A percentile compares a stretch with the other conserved stretches of the same genome.
phyloP scores from a whole-genome alignment of 306 rosid species.

The Trichosanthes cucumerina region DNA sequence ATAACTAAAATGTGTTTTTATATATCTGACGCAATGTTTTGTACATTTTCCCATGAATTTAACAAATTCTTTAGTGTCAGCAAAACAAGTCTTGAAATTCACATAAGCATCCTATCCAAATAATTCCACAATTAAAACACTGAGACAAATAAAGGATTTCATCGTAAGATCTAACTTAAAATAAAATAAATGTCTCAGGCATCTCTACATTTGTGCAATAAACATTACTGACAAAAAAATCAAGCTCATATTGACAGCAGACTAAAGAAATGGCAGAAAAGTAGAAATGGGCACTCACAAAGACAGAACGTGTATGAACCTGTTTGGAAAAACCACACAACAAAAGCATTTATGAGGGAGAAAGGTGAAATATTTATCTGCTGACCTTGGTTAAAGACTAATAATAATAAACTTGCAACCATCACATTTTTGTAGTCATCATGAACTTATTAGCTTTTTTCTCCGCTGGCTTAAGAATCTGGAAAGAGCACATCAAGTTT shows the following conservation, averaged over 20 bases:
- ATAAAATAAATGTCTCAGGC: not conserved
- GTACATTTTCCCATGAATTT: not conserved
- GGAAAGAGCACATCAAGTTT: slow-evolving; percentile 85
- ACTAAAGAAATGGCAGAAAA: not conserved
- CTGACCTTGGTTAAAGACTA: slow-evolving; percentile 36
- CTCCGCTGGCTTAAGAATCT: slow-evolving; percentile 90
- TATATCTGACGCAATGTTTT: not conserved
- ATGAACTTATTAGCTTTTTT: slow-evolving; percentile 39
- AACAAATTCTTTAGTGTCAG: not conserved
- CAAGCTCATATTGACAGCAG: not conserved
- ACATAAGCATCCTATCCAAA: not conserved
- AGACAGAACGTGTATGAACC: not conserved
- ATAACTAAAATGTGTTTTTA: not conserved
- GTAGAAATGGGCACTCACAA: not conserved
- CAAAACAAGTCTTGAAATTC: not conserved
- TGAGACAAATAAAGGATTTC: not conserved
- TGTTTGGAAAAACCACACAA: not conserved
- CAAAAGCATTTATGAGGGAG: not conserved
- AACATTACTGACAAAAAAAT: not conserved
- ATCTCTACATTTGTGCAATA: not conserved
- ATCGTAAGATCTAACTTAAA: not conserved
- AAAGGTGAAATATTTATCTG: slow-evolving; percentile 14
- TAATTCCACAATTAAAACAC: not conserved
- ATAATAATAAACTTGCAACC: slow-evolving; percentile 18
- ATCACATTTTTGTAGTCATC: slow-evolving; percentile 53